Base-by-base conservation (phyloP, 164 flowering plant species). In the Chimonanthus salicifolius region DNA sequence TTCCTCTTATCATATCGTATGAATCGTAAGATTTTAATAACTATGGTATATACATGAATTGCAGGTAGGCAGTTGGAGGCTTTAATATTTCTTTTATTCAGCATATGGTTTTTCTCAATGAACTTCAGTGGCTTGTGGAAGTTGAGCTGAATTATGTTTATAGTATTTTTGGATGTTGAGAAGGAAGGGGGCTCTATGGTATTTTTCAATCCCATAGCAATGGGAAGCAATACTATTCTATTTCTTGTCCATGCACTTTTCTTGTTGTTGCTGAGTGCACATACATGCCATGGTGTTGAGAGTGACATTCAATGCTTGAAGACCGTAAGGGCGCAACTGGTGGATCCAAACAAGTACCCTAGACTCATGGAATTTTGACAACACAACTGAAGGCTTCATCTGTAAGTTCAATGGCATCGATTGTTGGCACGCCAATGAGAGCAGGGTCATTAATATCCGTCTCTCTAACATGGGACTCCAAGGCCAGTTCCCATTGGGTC, bases 341-440 rank as follows among this genome's bases (percentile, higher is more conserved):
- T 77, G 33, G 98, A 92, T 68, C 87, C 98, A 15, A 21, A 20
- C 2, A 68, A 70, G 13, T 76, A 72, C n/a, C 75, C 80, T 92
- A 66, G 74, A 72, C n/a, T 75, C 85, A 20, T 92, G 95, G 95
- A 70, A 77, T 54, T 92, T 92, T 67, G 51, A 76, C 51, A 87
- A 87, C 71, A n/a, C 7, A 2, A 81, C 84, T 2, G 88, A 87
- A 72, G 94, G 94, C 0, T 86, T 78, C 73, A 90, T 94, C 77
- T 94, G 97, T 72, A 83, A 63, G 9, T 94, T 90, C 78, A 51
- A 16, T 5, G 98, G 98, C 46, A 74, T 91, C 6, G 88, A 87
- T 0, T 94, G 98, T 68, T 93, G 98, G 98, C 94, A 91, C 74
- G 80, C 82, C 0, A 82, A 88, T 58, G 97, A 94, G 81, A 90